Conservation (phyloP, 306 rosid genomes). For the Cucumis melo region DNA sequence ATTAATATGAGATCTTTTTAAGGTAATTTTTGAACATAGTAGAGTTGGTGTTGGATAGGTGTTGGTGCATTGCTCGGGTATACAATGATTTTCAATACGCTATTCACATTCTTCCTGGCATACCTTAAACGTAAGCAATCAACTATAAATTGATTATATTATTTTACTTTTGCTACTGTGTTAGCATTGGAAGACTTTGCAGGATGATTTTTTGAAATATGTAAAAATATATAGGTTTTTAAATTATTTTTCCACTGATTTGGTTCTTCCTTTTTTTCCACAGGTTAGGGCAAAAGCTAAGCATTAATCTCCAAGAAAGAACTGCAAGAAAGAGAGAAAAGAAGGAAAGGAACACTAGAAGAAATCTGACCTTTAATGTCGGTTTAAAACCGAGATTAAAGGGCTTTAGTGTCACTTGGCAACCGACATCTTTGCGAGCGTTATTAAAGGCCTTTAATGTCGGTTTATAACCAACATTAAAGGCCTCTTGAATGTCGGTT, state of each 20-base stretch:
- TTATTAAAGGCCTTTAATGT: too few relatives aligned
- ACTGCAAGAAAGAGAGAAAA: slow-evolving; percentile 66
- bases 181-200: not conserved
- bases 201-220: slow-evolving; percentile 1
- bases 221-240: not conserved
- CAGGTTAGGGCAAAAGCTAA: slow-evolving; percentile 80
- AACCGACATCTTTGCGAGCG: too few relatives aligned
- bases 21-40: too few relatives aligned
- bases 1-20: too few relatives aligned
- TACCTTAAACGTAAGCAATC: slow-evolving; percentile 86
- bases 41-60: slow-evolving; percentile 99
- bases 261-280: not conserved
- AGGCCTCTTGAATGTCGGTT: too few relatives aligned
- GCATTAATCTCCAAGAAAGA: slow-evolving; percentile 85
- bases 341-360: slow-evolving; percentile 82
- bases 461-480: too few relatives aligned
- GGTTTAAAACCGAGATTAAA: too few relatives aligned
- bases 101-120: slow-evolving; percentile 73
- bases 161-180: slow-evolving; percentile 7
- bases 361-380: too few relatives aligned
- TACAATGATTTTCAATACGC: slow-evolving; percentile 61
- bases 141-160: slow-evolving; percentile 6
- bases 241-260: not conserved
- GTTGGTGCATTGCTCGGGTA: slow-evolving; percentile 92
- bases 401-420: too few relatives aligned